A percentile compares a stretch with the other conserved stretches of the same genome.
phyloP scores from a whole-genome alignment of 257 asterid species.

The Parsonsia alboflavescens region DNA sequence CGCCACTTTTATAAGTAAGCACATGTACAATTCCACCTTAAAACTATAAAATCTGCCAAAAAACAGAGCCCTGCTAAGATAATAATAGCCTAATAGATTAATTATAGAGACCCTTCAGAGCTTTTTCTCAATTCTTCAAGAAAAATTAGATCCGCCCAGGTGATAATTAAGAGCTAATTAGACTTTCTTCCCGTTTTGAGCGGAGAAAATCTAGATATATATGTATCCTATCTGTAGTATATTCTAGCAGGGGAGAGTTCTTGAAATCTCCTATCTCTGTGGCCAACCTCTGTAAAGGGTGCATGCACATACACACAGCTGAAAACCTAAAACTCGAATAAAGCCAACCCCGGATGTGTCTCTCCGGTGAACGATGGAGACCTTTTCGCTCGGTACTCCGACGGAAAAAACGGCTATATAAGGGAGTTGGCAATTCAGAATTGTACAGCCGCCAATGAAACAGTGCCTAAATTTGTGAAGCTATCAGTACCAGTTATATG shows the following conservation, averaged over 20 bases:
- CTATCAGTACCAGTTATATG: background rate
- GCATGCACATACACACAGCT: background rate
- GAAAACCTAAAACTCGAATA: background rate
- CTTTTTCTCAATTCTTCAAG: background rate
- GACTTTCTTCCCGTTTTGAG: background rate
- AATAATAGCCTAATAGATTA: background rate
- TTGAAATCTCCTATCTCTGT: background rate
- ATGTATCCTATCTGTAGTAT: background rate
- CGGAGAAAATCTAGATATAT: background rate
- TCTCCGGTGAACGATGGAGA: constrained; percentile 11
- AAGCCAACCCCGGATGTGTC: background rate
- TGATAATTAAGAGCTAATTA: background rate
- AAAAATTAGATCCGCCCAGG: background rate
- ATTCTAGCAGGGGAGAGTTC: background rate
- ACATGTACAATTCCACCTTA: constrained; percentile 26
- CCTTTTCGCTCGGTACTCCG: background rate
- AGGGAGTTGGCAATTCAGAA: constrained; percentile 17
- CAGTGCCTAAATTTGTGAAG: constrained; percentile 20
- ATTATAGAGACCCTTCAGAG: constrained; percentile 3
- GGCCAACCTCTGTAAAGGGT: background rate
- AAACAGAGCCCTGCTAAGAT: constrained; percentile 6
- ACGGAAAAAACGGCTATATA: constrained; percentile 10
- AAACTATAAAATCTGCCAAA: background rate
- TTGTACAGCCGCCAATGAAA: constrained; percentile 37
- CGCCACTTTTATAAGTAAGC: constrained; percentile 65